These are phyloP conservation scores for Macaranga tanarius DNA, from an alignment of 441 rosid genomes.

Conservation along the genomic window DNA sequence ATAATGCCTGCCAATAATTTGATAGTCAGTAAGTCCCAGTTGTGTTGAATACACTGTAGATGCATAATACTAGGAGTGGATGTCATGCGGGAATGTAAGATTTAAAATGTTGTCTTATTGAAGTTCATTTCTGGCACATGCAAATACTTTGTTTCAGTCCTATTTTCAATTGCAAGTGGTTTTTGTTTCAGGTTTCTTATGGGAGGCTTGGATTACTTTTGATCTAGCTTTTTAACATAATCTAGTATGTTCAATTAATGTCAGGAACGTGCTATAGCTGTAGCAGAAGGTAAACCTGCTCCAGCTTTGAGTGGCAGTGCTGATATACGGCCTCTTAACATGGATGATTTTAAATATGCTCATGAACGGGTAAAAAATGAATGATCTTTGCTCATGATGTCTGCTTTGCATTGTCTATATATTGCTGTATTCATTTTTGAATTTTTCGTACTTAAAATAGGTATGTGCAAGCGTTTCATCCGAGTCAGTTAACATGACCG, in stretches of 20 bases:
- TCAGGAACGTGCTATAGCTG: slow-evolving; percentile 63
- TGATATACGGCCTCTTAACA: slow-evolving; percentile 59
- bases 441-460: slow-evolving; percentile 28
- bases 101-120: background rate
- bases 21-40: background rate
- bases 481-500: slow-evolving; percentile 83
- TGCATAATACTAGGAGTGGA: background rate
- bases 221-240: background rate
- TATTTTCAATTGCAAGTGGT: background rate
- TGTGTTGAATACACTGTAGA: background rate
- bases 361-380: slow-evolving; percentile 59
- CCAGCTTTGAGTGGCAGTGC: slow-evolving; percentile 69
- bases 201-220: background rate
- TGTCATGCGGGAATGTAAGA: background rate
- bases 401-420: background rate
- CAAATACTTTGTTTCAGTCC: background rate
- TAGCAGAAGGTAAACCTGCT: slow-evolving; percentile 62
- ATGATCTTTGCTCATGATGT: background rate
- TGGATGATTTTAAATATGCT: slow-evolving; percentile 68
- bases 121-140: background rate
- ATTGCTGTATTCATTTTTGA: background rate
- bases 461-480: slow-evolving; percentile 96
- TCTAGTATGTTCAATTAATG: slow-evolving; percentile 16
- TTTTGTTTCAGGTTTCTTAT: background rate
- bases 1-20: background rate